Base-by-base conservation (phyloP, 129 eudicot species). In the Gnaphalium uliginosum region DNA sequence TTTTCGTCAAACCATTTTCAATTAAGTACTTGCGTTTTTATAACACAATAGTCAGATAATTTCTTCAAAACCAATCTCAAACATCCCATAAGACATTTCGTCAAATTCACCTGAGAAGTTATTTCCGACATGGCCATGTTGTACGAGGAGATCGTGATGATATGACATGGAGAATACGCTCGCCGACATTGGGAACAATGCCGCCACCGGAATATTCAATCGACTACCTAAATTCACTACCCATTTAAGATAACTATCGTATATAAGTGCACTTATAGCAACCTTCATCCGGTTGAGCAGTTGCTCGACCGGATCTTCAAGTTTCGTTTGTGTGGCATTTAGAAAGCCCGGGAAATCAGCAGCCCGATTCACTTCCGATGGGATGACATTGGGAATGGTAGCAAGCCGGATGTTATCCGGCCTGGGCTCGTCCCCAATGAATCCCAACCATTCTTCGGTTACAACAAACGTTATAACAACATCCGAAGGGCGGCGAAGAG, bases 391-490 rank as follows among this genome's bases (percentile, higher is more conserved):
- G 0, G 93, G 91, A 71, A 90, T 75, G 51, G 90, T 78, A 23
- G 83, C 89, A 70, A 83, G 83, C 15, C 73, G 81, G 67, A 87
- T 33, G 71, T 72, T 77, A 9, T 76, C 8, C 8, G 91, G 86
- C 81, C 73, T 73, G 13, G 81, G 67, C 8, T 81, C 87, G 41
- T 89, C 79, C 66, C 78, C 57, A 79, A 87, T 71, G 72, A 90
- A 76, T 65, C 86, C 87, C 48, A 83, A 78, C 96, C 96, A 90
- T 80, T 90, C 96, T 69, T 90, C 87, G 50, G 96, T 90, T n/a
- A 90, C 54, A 30, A 90, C 75, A 69, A 90, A 62, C 19, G 93
- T 81, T 74, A 90, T 77, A 51, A 79, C 62, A 68, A 86, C 53
- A 35, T 76, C 64, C 13, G 77, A 48, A 18, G 77, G 77, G 19